These are phyloP conservation scores for Rugonectria rugulosa DNA, from an alignment of 2,329 filamentous ascomycete genomes.

Conservation along the genomic window DNA sequence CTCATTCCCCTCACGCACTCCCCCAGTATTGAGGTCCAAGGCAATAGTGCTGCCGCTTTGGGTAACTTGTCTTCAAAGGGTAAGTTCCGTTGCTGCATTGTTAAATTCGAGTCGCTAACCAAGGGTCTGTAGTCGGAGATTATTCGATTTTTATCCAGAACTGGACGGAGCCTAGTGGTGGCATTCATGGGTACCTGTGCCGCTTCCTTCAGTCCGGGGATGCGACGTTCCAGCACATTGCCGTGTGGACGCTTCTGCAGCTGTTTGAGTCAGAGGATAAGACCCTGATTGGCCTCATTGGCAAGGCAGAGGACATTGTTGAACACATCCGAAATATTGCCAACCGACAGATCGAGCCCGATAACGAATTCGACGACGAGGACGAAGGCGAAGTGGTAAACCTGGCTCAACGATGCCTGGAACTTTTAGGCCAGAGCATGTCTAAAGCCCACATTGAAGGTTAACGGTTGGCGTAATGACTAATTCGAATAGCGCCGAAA, in stretches of 20 bases:
- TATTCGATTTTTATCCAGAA: slow-evolving; percentile 96
- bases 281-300: slow-evolving; percentile 85
- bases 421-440: slow-evolving; percentile 79
- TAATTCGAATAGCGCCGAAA: slow-evolving; percentile 5
- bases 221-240: slow-evolving; percentile 98
- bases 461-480: slow-evolving; percentile 46
- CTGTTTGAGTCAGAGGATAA: slow-evolving; percentile 95
- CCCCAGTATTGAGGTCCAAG: slow-evolving; percentile 96
- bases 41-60: slow-evolving; percentile 94
- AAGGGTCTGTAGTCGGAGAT: slow-evolving; percentile 76
- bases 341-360: slow-evolving; percentile 85
- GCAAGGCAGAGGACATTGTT: slow-evolving; percentile 89
- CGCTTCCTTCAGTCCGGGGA: slow-evolving; percentile 94
- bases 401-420: slow-evolving; percentile 87
- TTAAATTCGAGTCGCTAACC: background rate
- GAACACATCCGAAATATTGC: slow-evolving; percentile 92
- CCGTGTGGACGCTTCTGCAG: slow-evolving; percentile 96
- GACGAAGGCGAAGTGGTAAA: slow-evolving; percentile 93
- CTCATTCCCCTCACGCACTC: slow-evolving; percentile 95
- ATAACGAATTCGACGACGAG: slow-evolving; percentile 86
- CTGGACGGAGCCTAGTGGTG: slow-evolving; percentile 91
- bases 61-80: slow-evolving; percentile 98
- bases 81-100: slow-evolving; percentile 49
- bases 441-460: slow-evolving; percentile 86
- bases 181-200: slow-evolving; percentile 93